A percentile compares a stretch with the other conserved stretches of the same genome.
Evolutionary conservation across 1,139 yeast species (phyloP).

Genomic region (Candida glucosophila): DNA sequence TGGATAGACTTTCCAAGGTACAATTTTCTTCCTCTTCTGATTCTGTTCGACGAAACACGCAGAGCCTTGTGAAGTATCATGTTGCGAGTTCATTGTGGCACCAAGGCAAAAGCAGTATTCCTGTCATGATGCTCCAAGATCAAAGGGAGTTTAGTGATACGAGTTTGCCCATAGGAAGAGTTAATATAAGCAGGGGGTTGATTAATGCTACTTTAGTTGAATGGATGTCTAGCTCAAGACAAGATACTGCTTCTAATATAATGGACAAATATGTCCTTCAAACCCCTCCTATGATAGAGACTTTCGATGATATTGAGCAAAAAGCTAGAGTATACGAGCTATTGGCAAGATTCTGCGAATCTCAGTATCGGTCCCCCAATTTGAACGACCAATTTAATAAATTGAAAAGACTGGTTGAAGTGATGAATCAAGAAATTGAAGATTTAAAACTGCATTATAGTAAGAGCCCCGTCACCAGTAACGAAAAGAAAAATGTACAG

Average conservation of each 20-base stretch:
- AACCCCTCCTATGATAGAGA: constrained; percentile 16
- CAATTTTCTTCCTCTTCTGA: constrained; percentile 7
- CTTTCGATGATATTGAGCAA: constrained; percentile 11
- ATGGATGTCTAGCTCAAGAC: constrained; percentile 67
- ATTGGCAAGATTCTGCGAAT: constrained; percentile 71
- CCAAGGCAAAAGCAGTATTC: constrained; percentile 42
- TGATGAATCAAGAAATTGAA: constrained; percentile 36
- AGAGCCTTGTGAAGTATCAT: constrained; percentile 32
- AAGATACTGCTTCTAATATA: constrained; percentile 53
- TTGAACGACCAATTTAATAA: constrained; percentile 37
- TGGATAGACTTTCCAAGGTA: constrained; percentile 27
- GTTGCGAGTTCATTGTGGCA: constrained; percentile 54
- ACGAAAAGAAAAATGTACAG: constrained; percentile 43
- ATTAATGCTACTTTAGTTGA: constrained; percentile 48
- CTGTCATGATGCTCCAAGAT: constrained; percentile 43
- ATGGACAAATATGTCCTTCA: constrained; percentile 49
- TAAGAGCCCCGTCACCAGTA: constrained; percentile 26
- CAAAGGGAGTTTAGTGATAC: constrained; percentile 11
- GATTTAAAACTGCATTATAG: constrained; percentile 39
- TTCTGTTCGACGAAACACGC: constrained; percentile 7
- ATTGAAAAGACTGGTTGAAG: constrained; percentile 26
- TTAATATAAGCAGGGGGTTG: constrained; percentile 18
- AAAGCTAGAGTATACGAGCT: constrained; percentile 43
- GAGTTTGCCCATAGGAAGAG: constrained; percentile 10
- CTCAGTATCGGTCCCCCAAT: constrained; percentile 43